Evolutionary conservation across 805 yeast genomes (phyloP), one percentile per base, ranked within the genome.

Genomic region (Ogataea angusta): DNA sequence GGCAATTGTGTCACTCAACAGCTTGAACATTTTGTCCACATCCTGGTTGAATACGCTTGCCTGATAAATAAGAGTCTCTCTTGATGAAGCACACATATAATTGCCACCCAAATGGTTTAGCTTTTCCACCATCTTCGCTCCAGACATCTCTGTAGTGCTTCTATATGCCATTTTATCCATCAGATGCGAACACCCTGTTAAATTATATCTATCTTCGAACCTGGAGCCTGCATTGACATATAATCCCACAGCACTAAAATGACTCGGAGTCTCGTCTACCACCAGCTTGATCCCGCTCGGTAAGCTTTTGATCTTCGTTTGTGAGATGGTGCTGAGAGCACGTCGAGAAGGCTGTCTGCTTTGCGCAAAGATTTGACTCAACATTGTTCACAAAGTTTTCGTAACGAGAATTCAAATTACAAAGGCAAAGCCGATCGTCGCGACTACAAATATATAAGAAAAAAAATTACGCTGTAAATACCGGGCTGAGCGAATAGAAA

Each of bases 31-130:
- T 49, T 72, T 69, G 28, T 78, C 91, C 8, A 84, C 80, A 56
- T 90, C 96, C 32, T 73, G 72, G 59, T 90, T 90, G 73, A 93
- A 91, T 1, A 89, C 95, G 3, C 95, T 82, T 1, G 97, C 95
- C 64, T 93, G 98, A 63, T 93, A 93, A 67, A 91, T 78, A 69
- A 91, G 73, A 4, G 95, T 76, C 62, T 93, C 99, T 56, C 99
- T 74, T 6, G 95, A 85, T 0, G 96, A 84, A 1, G 95, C 83
- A 57, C 95, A 85, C 79, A 87, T 90, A 64, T 85, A 89, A 61
- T 89, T 91, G 10, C 98, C 99, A 35, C 99, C 99, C 43, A 93
- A 63, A 26, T 77, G 70, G 42, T 88, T 89, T 47, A 93, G 68
- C 15, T 73, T 74, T 48, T 83, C 83, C 49, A 85, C 72, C 87